phyloP scores from a whole-genome alignment of 768 basidiomycete species.

The Hysterangium stoloniferum region DNA sequence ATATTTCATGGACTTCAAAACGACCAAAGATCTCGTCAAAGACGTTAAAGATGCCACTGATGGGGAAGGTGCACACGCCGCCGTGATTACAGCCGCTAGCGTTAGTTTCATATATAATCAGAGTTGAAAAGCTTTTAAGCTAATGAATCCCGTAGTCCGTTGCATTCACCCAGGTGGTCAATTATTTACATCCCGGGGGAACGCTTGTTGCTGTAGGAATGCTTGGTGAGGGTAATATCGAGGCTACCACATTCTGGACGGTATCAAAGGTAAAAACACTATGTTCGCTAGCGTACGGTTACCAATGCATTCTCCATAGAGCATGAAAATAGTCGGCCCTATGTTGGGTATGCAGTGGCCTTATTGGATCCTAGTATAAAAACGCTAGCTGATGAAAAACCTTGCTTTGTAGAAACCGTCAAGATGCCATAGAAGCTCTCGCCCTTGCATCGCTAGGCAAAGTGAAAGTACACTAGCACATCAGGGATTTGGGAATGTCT shows the following conservation, averaged over 20 bases:
- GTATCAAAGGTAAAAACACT: conserved; percentile 43
- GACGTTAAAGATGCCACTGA: conserved; percentile 56
- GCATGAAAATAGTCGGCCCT: conserved; percentile 47
- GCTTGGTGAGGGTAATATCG: conserved; percentile 44
- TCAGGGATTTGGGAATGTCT: no score
- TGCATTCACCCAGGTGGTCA: conserved; percentile 50
- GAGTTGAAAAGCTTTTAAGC: neutral
- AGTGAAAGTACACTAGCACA: conserved; percentile 60
- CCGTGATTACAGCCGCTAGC: conserved; percentile 52
- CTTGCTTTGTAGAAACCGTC: conserved; percentile 61
- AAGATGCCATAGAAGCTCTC: conserved; percentile 78
- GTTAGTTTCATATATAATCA: conserved; percentile 28
- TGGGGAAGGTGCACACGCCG: conserved; percentile 67
- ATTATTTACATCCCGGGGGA: conserved; percentile 69
- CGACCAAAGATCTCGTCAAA: conserved; percentile 53
- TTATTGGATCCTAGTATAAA: neutral
- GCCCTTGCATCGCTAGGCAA: conserved; percentile 64
- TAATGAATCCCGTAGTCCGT: conserved; percentile 3
- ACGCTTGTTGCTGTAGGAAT: conserved; percentile 75
- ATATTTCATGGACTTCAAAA: conserved; percentile 71
- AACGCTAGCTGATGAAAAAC: conserved; percentile 12
- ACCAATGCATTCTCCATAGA: conserved; percentile 32
- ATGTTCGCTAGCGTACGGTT: neutral
- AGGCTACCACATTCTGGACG: conserved; percentile 64
- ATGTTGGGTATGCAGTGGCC: conserved; percentile 25